These are phyloP conservation scores for Zymoseptoria pseudotritici DNA, from an alignment of 2,329 filamentous ascomycete species.

Conservation along the genomic window DNA sequence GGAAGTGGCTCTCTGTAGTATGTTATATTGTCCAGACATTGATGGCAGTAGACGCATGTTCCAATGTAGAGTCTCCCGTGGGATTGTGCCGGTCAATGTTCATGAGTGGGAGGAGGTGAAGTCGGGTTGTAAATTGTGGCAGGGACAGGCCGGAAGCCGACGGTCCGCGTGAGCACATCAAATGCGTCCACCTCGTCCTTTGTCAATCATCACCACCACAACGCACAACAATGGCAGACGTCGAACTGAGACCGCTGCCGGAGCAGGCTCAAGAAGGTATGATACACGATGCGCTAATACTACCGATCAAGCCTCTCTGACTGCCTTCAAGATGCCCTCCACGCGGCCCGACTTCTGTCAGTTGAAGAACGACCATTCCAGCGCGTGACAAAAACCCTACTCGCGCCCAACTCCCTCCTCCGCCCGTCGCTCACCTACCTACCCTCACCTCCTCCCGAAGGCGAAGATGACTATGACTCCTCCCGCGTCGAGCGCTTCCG, in stretches of 20 bases:
- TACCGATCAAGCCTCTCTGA: background rate
- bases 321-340: constrained; percentile 58
- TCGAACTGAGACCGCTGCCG: constrained; percentile 11
- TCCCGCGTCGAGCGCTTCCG: constrained; percentile 53
- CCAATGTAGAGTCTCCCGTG: background rate
- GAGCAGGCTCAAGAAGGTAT: constrained; percentile 26
- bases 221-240: background rate
- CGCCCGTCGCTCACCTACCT: constrained; percentile 45
- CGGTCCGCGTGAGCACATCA: background rate
- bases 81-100: background rate
- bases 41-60: background rate
- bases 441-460: constrained; percentile 58
- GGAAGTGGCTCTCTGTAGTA: background rate
- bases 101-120: background rate
- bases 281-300: background rate
- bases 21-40: background rate
- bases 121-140: background rate
- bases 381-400: constrained; percentile 74
- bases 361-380: constrained; percentile 92
- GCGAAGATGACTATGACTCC: constrained; percentile 34
- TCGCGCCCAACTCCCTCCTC: constrained; percentile 59
- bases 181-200: background rate
- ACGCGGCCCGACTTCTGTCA: constrained; percentile 77
- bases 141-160: background rate
- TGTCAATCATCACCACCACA: background rate